These are phyloP conservation scores for Mrakia gelida DNA, from an alignment of 768 basidiomycete genomes.

Conservation along the genomic window DNA sequence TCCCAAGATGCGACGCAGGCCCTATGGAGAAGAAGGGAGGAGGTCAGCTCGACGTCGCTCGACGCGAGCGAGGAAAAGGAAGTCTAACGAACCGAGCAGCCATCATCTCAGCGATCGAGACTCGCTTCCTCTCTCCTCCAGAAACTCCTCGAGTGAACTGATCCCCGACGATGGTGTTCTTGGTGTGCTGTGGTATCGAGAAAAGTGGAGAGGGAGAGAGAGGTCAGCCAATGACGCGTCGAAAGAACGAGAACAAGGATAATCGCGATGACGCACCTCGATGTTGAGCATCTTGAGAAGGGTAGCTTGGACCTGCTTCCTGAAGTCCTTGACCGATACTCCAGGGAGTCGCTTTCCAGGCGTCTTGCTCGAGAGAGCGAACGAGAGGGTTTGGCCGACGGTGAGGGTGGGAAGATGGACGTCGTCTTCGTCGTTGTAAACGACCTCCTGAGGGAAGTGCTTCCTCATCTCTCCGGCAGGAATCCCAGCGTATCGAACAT, in stretches of 20 bases:
- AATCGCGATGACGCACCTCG: slow-evolving; percentile 7
- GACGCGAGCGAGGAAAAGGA: too few relatives aligned
- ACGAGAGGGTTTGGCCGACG: slow-evolving; percentile 52
- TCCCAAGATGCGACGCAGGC: slow-evolving; percentile 46
- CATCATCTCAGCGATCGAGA: slow-evolving; percentile 49
- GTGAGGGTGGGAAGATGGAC: slow-evolving; percentile 74
- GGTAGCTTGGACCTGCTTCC: slow-evolving; percentile 47
- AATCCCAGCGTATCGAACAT: slow-evolving; percentile 72
- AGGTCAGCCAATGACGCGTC: too few relatives aligned
- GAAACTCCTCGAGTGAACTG: slow-evolving; percentile 49
- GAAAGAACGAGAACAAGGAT: too few relatives aligned
- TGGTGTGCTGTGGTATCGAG: slow-evolving; percentile 40
- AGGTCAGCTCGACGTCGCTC: too few relatives aligned
- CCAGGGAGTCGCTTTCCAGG: slow-evolving; percentile 54
- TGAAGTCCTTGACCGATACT: slow-evolving; percentile 40
- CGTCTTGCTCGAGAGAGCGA: slow-evolving; percentile 57
- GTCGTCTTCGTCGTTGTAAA: slow-evolving; percentile 61
- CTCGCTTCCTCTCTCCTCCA: slow-evolving; percentile 51
- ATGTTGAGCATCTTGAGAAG: slow-evolving; percentile 56
- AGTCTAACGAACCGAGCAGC: slow-evolving; percentile 29
- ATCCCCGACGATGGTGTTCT: slow-evolving; percentile 46
- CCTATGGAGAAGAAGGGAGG: slow-evolving; percentile 7
- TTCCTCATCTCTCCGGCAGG: slow-evolving; percentile 59
- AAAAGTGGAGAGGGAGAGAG: too few relatives aligned
- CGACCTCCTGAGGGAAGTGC: slow-evolving; percentile 53